These are phyloP conservation scores for Trichoderma sp. DNA, from an alignment of 2,329 filamentous ascomycete genomes.

Conservation along the genomic window DNA sequence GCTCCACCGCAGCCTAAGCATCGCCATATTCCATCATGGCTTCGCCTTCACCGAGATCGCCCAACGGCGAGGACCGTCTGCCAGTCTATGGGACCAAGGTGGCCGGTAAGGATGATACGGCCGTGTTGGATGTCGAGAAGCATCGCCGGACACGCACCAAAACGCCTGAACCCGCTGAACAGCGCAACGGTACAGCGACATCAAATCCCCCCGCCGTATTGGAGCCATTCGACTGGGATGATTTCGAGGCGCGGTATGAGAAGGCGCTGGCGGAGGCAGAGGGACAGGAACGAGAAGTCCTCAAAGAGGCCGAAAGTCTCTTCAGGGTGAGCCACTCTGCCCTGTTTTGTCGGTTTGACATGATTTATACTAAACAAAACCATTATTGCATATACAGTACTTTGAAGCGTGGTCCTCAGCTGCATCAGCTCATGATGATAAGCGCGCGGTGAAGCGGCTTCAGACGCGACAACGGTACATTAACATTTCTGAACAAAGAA, in stretches of 20 bases:
- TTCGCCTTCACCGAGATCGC: constrained; percentile 22
- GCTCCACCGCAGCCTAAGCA: constrained; percentile 3
- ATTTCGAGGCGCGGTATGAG: constrained; percentile 70
- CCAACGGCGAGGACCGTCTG: constrained; percentile 8
- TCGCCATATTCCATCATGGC: constrained; percentile 22
- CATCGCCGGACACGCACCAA: constrained; percentile 27
- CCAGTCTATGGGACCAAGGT: constrained; percentile 17
- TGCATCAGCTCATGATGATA: constrained; percentile 69
- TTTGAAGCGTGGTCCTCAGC: constrained; percentile 78
- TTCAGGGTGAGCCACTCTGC: constrained; percentile 52
- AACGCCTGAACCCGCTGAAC: constrained; percentile 40
- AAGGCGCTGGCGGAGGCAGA: constrained; percentile 62
- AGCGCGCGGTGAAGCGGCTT: constrained; percentile 73
- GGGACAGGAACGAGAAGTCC: constrained; percentile 61
- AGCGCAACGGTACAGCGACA: constrained; percentile 35
- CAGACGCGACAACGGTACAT: constrained; percentile 78
- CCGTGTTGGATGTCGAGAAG: constrained; percentile 27
- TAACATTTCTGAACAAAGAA: constrained; percentile 66
- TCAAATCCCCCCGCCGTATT: constrained; percentile 55
- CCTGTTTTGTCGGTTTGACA: neutral
- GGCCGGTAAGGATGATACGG: constrained; percentile 23
- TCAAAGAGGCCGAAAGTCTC: constrained; percentile 66
- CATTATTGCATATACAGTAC: constrained; percentile 50
- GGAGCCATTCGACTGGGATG: constrained; percentile 68
- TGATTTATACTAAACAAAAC: neutral